These are phyloP conservation scores for Amanita thiersii DNA, from an alignment of 768 basidiomycete genomes.

Conservation along the genomic window DNA sequence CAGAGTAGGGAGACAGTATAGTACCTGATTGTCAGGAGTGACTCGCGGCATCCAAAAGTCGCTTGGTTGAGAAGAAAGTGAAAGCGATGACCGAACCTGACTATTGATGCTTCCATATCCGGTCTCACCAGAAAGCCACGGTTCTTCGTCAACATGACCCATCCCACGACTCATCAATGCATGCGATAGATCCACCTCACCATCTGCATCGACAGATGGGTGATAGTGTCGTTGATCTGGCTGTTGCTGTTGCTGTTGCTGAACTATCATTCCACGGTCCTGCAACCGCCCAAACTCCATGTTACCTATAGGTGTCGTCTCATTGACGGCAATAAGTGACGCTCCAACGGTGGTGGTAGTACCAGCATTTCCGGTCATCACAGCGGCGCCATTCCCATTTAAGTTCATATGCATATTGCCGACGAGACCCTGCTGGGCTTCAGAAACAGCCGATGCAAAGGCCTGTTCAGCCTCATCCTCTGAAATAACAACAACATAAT, in stretches of 20 bases:
- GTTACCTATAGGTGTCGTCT: background rate
- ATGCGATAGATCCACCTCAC: slow-evolving; percentile 35
- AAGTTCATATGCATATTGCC: no score
- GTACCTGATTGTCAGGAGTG: slow-evolving; percentile 74
- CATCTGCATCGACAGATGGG: background rate
- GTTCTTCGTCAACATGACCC: slow-evolving; percentile 45
- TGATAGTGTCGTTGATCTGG: slow-evolving; percentile 1
- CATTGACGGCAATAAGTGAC: background rate
- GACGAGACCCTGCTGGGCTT: no score
- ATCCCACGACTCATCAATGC: slow-evolving; percentile 35
- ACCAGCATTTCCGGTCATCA: background rate
- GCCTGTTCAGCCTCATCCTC: slow-evolving; percentile 75
- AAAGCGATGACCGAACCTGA: background rate
- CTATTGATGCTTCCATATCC: slow-evolving; percentile 19
- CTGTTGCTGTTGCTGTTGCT: background rate
- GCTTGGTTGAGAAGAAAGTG: slow-evolving; percentile 37
- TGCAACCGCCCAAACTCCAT: slow-evolving; percentile 3
- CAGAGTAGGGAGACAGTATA: slow-evolving; percentile 16
- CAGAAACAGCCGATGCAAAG: slow-evolving; percentile 19
- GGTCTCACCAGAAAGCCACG: slow-evolving; percentile 14
- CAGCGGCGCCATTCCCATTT: background rate
- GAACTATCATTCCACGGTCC: no score
- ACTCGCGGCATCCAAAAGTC: slow-evolving; percentile 93
- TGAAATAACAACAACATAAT: slow-evolving; percentile 77
- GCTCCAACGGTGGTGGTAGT: background rate